Evolutionary conservation across 352 stramenopile species (phyloP).

Genomic region (Globisporangium cederbergense): DNA sequence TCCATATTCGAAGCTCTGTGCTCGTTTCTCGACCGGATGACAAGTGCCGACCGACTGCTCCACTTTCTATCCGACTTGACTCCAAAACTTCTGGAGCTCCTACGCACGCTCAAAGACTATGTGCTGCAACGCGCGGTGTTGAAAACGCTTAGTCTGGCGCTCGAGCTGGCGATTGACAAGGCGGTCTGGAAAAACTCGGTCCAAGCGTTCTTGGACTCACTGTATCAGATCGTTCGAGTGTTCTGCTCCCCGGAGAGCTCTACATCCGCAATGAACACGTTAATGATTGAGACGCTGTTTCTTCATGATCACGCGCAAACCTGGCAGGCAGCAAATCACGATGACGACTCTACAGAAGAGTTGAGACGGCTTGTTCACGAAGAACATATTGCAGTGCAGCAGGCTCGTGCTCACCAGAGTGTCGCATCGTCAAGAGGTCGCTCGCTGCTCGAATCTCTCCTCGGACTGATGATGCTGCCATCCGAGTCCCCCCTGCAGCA

Average conservation of each 20-base stretch:
- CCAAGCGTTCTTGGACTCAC: constrained; percentile 9
- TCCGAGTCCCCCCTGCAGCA: constrained; percentile 6
- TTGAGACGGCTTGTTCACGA: constrained; percentile 8
- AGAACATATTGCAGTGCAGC: constrained; percentile 1
- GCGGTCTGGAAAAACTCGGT: constrained; percentile 16
- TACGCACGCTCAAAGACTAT: neutral
- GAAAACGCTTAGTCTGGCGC: constrained; percentile 9
- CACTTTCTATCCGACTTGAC: constrained; percentile 13
- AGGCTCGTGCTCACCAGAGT: neutral
- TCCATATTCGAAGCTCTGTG: constrained; percentile 14
- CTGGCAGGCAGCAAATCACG: neutral
- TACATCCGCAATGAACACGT: constrained; percentile 6
- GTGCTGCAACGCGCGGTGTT: neutral
- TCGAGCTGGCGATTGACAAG: constrained; percentile 16
- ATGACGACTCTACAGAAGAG: neutral
- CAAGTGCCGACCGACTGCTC: constrained; percentile 12
- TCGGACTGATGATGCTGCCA: constrained; percentile 6
- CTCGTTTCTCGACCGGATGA: constrained; percentile 16
- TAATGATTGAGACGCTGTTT: constrained; percentile 12
- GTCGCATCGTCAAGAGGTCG: neutral
- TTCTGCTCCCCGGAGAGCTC: neutral
- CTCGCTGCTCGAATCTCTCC: constrained; percentile 15
- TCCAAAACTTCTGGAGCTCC: constrained; percentile 2
- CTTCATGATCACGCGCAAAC: neutral
- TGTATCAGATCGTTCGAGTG: constrained; percentile 13